Base-by-base conservation (phyloP, 225 moss, liverwort and hornwort species). In the Takakia lepidozioides region DNA sequence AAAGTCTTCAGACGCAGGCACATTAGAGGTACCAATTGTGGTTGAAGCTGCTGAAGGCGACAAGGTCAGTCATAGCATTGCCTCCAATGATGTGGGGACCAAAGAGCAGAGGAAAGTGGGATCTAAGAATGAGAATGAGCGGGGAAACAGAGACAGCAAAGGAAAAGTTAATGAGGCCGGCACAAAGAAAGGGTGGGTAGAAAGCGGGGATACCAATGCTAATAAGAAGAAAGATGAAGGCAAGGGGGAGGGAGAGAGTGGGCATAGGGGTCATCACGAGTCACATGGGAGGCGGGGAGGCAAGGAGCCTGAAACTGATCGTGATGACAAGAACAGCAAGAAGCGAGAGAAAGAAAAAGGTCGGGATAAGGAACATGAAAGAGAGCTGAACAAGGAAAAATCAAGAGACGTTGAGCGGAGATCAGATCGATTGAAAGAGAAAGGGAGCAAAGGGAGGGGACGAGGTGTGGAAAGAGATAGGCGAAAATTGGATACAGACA, bases 321-420 rank as follows among this genome's bases (percentile, higher is more conserved):
- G 37, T 60, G 60, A 61, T 32, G 61, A 73, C 25, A 80, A 74
- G 57, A 63, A 67, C 46, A 66, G 54, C 49, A 54, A 48, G 14
- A 80, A 71, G 62, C 51, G 60, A 59, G 80, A 72, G 56, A 78
- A 60, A 63, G 81, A 70, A 3, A 79, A 69, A 55, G 52, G 32
- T 44, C 80, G 67, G 63, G 72, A 74, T 34, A 81, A 71, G 42
- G 84, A 82, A 39, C 60, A 54, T 42, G 84, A 87, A 34, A 76
- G 55, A 55, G 54, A 57, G 42, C 61, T 69, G 10, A 67, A 48
- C 58, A 86, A 84, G 74, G 86, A 90, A 59, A 90, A 72, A 52
- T 38, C 39, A 36, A 85, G 74, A 64, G 80, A 73, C 47, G 68
- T 64, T 30, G 82, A 82, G 21, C 61, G 66, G 48, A 77, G 56